These are phyloP conservation scores for Pseudevernia furfuracea DNA, from an alignment of 495 filamentous ascomycete genomes.

Conservation along the genomic window DNA sequence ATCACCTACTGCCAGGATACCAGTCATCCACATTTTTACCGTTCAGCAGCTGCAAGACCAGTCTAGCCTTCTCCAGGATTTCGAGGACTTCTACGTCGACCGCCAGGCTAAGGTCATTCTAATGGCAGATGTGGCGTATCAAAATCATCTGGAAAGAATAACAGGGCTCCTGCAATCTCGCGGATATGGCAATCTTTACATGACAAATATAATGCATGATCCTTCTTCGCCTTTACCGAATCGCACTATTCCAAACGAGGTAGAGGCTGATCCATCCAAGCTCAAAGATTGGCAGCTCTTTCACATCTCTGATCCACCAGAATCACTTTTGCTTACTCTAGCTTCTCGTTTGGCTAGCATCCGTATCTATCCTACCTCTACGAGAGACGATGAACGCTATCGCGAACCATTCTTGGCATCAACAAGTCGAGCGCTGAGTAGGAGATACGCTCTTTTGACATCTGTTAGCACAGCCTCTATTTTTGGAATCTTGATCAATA, in stretches of 20 bases:
- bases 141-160: constrained; percentile 56
- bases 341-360: constrained; percentile 71
- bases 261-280: constrained; percentile 40
- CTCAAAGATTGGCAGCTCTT: constrained; percentile 72
- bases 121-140: constrained; percentile 85
- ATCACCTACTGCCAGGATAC: constrained; percentile 79
- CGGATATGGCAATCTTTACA: constrained; percentile 64
- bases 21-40: constrained; percentile 91
- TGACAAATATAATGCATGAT: constrained; percentile 66
- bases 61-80: constrained; percentile 45
- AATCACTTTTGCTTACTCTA: constrained; percentile 77
- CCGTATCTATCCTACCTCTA: constrained; percentile 64
- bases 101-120: constrained; percentile 60
- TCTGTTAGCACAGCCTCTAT: constrained; percentile 72
- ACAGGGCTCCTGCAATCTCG: constrained; percentile 40
- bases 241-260: constrained; percentile 51
- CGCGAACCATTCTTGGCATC: constrained; percentile 27
- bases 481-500: constrained; percentile 92
- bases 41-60: constrained; percentile 53
- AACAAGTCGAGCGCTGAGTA: constrained; percentile 56
- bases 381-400: not conserved
- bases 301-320: constrained; percentile 81
- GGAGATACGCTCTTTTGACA: constrained; percentile 80
- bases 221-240: constrained; percentile 83
- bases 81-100: constrained; percentile 60